Percentiles rank a stretch among this genome's conserved stretches.
Conservation (phyloP, 768 basidiomycete species). For the Kockovaella imperatae region DNA sequence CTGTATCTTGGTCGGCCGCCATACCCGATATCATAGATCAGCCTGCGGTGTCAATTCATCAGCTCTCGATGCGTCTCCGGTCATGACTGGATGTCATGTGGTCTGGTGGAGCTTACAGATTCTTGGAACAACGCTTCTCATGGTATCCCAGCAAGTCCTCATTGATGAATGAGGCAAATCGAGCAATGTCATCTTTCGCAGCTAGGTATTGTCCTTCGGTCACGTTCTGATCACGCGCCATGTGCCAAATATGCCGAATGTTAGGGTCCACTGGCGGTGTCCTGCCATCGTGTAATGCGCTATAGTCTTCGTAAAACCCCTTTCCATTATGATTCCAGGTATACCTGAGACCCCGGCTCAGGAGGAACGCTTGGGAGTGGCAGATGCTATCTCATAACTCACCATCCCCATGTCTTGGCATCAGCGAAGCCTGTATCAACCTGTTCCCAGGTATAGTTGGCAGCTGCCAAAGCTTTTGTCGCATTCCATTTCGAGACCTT, state of each 20-base stretch:
- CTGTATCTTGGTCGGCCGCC: slow-evolving; percentile 14
- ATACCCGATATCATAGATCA: slow-evolving; percentile 12
- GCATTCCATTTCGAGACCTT: not conserved
- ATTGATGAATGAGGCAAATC: not conserved
- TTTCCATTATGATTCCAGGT: not conserved
- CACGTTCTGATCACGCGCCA: not conserved
- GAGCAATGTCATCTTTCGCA: not conserved
- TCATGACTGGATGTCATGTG: not conserved
- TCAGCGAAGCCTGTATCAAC: too few relatives aligned
- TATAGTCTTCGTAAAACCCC: not conserved
- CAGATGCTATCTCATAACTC: not conserved
- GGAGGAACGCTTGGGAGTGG: too few relatives aligned
- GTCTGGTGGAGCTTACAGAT: too few relatives aligned
- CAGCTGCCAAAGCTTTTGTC: not conserved
- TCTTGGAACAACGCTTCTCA: not conserved
- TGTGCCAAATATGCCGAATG: not conserved
- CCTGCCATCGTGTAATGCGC: not conserved
- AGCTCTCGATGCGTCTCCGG: not conserved
- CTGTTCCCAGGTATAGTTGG: too few relatives aligned
- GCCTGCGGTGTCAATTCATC: slow-evolving; percentile 1
- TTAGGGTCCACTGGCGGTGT: not conserved
- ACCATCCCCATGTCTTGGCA: too few relatives aligned
- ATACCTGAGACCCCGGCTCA: not conserved
- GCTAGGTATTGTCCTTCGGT: not conserved
- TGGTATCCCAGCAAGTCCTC: not conserved